Base-by-base conservation (phyloP, 805 yeast species). In the Teunomyces atbi region DNA sequence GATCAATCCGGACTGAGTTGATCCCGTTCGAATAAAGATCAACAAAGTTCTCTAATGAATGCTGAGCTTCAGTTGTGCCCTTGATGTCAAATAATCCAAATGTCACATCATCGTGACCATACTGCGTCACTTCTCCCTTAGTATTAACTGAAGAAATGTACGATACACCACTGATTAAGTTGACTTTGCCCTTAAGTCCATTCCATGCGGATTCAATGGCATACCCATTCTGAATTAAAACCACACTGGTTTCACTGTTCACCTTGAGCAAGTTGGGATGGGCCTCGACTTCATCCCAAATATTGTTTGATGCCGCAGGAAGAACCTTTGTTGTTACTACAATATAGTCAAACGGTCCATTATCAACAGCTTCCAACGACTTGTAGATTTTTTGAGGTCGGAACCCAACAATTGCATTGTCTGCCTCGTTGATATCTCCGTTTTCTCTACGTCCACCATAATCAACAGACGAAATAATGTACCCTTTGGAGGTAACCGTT, bases 11-110 rank as follows among this genome's bases (percentile, higher is more conserved):
- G 51, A 74, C 66, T 1, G 59, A 50, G 52, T 80, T 80, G 40
- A 66, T 58, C 5, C 68, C 74, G 43, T 73, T 73, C 21, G 64
- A 53, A 61, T 81, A 82, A 15, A 82, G 45, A 3, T 61, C 59
- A 13, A 77, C 71, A 54, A 81, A 78, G 6, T 10, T 29, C 16
- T 41, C 23, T 34, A 47, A 39, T n/a, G 19, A 23, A 4, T 69
- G 70, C 36, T 66, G 60, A 3, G 79, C 71, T 8, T 21, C 27
- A 3, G 39, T 28, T 6, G 28, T 20, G 16, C 39, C 39, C 34
- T 71, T 71, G 3, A 55, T 49, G 32, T 56, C 51, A 44, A 67
- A 66, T 37, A 61, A 53, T 6, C 73, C 73, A 27, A 66, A 51
- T 19, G 46, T 42, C 8, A 62, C 45, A 12, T 50, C 47, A 37